A percentile compares a stretch with the other conserved stretches of the same genome.
Conservation (phyloP, 176 grass and related monocot species). For the Hyparrhenia diplandra region DNA sequence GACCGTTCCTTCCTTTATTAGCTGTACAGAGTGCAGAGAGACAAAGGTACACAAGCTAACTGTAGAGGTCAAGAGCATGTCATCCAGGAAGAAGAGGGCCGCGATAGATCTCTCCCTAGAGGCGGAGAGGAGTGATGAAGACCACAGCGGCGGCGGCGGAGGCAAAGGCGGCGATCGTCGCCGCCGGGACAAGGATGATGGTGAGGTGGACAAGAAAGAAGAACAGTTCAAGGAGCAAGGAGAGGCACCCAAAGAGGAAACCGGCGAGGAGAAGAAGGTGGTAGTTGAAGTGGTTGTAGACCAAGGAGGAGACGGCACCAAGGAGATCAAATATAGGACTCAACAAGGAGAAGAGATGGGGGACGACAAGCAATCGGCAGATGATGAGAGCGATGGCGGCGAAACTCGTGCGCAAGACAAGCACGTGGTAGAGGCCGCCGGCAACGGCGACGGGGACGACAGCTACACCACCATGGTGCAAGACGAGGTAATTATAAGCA, state of each 20-base stretch:
- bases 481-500: constrained; percentile 40
- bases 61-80: constrained; percentile 47
- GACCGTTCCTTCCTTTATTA: constrained; percentile 36
- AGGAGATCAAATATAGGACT: constrained; percentile 41
- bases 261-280: constrained; percentile 10
- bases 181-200: background rate
- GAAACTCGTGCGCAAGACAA: constrained; percentile 31
- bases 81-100: constrained; percentile 65
- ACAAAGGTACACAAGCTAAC: constrained; percentile 45
- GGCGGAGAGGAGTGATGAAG: constrained; percentile 19
- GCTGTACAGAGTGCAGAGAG: constrained; percentile 25
- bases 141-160: background rate
- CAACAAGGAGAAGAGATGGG: constrained; percentile 31
- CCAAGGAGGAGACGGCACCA: constrained; percentile 24
- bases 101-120: constrained; percentile 71
- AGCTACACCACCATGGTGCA: constrained; percentile 21
- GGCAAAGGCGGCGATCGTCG: background rate
- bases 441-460: background rate
- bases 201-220: background rate
- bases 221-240: constrained; percentile 21
- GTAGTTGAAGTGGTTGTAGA: constrained; percentile 52
- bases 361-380: constrained; percentile 35
- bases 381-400: constrained; percentile 14
- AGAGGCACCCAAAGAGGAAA: constrained; percentile 16
- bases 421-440: constrained; percentile 11